Conservation (phyloP, 805 yeast species). For the Wickerhamiella nectarea region DNA sequence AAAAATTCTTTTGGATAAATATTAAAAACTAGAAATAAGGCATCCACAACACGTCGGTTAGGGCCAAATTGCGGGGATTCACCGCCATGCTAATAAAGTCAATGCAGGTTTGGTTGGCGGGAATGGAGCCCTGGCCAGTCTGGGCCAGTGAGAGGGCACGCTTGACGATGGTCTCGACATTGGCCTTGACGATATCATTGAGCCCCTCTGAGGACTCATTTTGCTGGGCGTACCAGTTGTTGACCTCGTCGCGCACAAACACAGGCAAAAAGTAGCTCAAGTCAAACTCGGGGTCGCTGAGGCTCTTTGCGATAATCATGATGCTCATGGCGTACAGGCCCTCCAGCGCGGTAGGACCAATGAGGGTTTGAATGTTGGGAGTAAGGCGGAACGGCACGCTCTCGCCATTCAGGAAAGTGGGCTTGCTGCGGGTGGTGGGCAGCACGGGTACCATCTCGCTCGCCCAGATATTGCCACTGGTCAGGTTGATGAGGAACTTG, state of each 20-base stretch:
- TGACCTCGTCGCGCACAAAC: conserved; percentile 89
- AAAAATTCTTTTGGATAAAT: too few species aligned
- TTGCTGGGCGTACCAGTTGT: conserved; percentile 88
- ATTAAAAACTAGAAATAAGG: conserved; percentile 79
- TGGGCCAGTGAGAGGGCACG: conserved; percentile 69
- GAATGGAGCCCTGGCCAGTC: conserved; percentile 40
- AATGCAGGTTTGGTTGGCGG: conserved; percentile 77
- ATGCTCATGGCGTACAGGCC: conserved; percentile 80
- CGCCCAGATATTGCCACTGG: conserved; percentile 83
- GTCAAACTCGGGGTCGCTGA: conserved; percentile 85
- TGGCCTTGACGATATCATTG: conserved; percentile 73
- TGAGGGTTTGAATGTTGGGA: conserved; percentile 84
- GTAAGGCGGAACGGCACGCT: conserved; percentile 93
- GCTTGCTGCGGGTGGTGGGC: conserved; percentile 42
- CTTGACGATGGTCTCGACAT: conserved; percentile 73
- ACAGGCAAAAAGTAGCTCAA: conserved; percentile 82
- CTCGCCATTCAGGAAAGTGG: conserved; percentile 81
- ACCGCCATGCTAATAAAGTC: conserved; percentile 91
- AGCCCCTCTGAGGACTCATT: conserved; percentile 66
- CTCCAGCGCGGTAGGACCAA: conserved; percentile 89
- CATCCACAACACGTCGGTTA: conserved; percentile 89
- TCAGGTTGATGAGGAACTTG: conserved; percentile 69
- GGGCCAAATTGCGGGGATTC: conserved; percentile 83
- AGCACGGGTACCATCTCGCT: conserved; percentile 78
- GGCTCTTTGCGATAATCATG: conserved; percentile 72